Evolutionary conservation across 2,329 filamentous ascomycete species (phyloP), one percentile per base, ranked within the genome.

Genomic region (Trichoderma sp.): DNA sequence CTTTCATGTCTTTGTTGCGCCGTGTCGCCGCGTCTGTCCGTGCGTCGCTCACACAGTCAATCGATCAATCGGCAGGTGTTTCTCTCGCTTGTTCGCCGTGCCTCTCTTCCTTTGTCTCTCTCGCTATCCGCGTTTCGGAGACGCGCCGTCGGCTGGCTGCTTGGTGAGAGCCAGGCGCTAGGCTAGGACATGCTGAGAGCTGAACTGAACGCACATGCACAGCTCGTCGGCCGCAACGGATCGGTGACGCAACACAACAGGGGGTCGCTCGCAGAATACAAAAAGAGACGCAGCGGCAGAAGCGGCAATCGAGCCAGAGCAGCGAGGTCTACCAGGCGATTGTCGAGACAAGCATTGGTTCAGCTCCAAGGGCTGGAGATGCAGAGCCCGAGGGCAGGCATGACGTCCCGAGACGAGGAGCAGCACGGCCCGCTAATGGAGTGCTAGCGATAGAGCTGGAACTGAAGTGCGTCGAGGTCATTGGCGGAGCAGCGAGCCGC

Each of bases 1-100:
- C 54, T 32, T 18, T 74, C 75, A 76, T 76, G 60, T 75, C 75
- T 74, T 70, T 71, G 68, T 34, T 52, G 16, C 55, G 39, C 39
- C 39, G 39, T 43, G 16, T 43, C 16, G 39, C 39, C 18, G 18
- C 18, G 39, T 43, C 39, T 52, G 46, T 54, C 21, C 10, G 51
- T 34, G 51, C 34, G 21, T 28, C 37, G 30, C 39, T 28, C 28
- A 24, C 46, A 24, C 55, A 26, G 11, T 37, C 55, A 18, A 10
- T 43, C 18, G 7, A n/a, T 43, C 18, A 7, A 43, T 43, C 18
- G 7, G 26, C 24, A 24, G 43, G 28, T n/a, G n/a, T 4, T n/a
- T 51, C 28, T 18, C 24, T 60, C 58, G 46, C 26, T 24, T 37
- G 43, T 11, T 34, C 28, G 24, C n/a, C 26, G 13, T 32, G 6